Percentiles rank a stretch among this genome's conserved stretches.
phyloP scores from a whole-genome alignment of 2,329 filamentous ascomycete species.

The Neofusicoccum ribis region DNA sequence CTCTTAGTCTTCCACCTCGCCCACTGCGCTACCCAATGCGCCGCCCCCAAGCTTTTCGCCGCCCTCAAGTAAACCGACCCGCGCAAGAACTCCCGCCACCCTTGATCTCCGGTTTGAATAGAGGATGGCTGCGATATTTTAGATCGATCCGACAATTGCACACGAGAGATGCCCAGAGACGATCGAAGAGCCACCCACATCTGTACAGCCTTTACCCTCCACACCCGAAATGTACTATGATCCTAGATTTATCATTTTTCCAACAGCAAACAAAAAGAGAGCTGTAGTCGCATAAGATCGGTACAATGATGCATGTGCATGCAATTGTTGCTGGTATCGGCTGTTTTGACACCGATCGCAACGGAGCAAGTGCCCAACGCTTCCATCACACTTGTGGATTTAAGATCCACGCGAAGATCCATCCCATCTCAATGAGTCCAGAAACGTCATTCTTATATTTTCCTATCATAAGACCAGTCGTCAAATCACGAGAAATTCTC shows the following conservation, averaged over 20 bases:
- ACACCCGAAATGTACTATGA: slow-evolving; percentile 17
- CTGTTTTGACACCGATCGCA: not conserved
- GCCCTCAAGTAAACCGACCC: slow-evolving; percentile 73
- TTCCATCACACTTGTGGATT: too few relatives aligned
- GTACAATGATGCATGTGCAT: slow-evolving; percentile 5
- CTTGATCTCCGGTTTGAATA: not conserved
- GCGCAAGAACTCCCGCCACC: not conserved
- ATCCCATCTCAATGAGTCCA: too few relatives aligned
- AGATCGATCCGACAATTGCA: slow-evolving; percentile 17
- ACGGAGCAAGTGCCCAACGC: not conserved
- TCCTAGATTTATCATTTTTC: not conserved
- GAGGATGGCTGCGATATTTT: slow-evolving; percentile 4
- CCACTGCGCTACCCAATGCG: slow-evolving; percentile 91
- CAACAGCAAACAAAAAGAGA: slow-evolving; percentile 8
- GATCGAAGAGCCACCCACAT: slow-evolving; percentile 1
- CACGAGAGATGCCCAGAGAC: slow-evolving; percentile 16
- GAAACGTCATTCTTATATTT: too few relatives aligned
- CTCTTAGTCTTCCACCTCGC: slow-evolving; percentile 91
- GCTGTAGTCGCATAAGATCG: not conserved
- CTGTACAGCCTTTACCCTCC: slow-evolving; percentile 6
- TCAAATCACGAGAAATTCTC: too few relatives aligned
- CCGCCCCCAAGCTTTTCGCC: slow-evolving; percentile 93
- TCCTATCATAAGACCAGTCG: too few relatives aligned
- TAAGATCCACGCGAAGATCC: too few relatives aligned
- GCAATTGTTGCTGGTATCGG: not conserved